These are phyloP conservation scores for Strigomonas culicis DNA, from an alignment of 208 protist genomes.

Conservation along the genomic window DNA sequence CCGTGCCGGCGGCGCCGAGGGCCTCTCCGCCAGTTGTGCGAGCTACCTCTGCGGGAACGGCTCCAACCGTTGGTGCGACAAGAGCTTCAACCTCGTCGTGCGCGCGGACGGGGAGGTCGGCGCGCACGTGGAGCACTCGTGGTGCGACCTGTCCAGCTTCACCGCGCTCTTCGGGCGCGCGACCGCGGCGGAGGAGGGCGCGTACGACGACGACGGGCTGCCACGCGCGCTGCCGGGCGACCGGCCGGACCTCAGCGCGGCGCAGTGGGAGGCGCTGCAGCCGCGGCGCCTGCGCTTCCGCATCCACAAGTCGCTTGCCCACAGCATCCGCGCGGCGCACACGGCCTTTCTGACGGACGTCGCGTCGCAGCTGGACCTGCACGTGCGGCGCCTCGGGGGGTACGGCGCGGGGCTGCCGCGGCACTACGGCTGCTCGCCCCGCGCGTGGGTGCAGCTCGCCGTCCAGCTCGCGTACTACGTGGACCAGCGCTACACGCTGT, in stretches of 20 bases:
- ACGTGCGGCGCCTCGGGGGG: conserved; percentile 39
- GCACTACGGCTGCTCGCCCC: conserved; percentile 36
- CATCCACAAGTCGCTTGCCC: conserved; percentile 47
- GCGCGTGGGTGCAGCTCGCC: conserved; percentile 83
- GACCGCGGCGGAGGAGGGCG: conserved; percentile 40
- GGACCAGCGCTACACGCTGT: conserved; percentile 44
- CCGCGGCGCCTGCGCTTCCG: conserved; percentile 63
- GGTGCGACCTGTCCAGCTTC: conserved; percentile 68
- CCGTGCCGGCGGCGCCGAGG: conserved; percentile 9
- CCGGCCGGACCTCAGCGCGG: conserved; percentile 13
- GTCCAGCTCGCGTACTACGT: conserved; percentile 83
- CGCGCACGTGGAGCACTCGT: conserved; percentile 80
- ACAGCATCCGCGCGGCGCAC: conserved; percentile 34
- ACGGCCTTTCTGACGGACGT: conserved; percentile 34
- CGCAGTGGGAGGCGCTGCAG: conserved; percentile 20
- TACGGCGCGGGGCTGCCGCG: conserved; percentile 50
- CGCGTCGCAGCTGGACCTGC: conserved; percentile 50
- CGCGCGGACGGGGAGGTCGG: conserved; percentile 47
- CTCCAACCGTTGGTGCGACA: conserved; percentile 73
- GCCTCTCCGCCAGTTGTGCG: conserved; percentile 28
- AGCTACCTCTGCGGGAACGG: conserved; percentile 68
- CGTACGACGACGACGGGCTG: conserved; percentile 49
- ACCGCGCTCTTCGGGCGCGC: conserved; percentile 52
- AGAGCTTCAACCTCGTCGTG: conserved; percentile 78
- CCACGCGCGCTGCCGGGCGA: conserved; percentile 36